Evolutionary conservation across 352 stramenopile genomes (phyloP), one percentile per base, ranked within the genome.

Genomic region (Lagenidium sp.): DNA sequence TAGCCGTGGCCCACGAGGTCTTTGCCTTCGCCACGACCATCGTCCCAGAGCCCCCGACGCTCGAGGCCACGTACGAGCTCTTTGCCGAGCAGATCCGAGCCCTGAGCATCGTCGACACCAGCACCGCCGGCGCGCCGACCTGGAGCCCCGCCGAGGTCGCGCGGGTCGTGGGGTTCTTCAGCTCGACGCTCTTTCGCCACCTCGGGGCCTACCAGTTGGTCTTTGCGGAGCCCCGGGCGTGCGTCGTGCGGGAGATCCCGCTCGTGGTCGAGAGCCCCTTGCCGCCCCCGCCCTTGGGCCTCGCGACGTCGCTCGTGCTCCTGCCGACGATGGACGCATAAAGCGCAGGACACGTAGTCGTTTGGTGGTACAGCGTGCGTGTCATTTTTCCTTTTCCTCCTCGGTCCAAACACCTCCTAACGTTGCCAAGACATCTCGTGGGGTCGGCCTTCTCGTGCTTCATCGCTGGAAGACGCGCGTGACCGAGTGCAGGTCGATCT

Each of bases 181-280:
- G 63, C 15, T 60, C 64, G 6, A 86, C 78, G 10, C 82, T 88
- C 53, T 85, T 85, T 49, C 60, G 63, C 13, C 70, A 88, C 46
- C 57, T 87, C 25, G 43, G 44, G 11, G 66, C 73, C 21, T 86
- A 84, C 41, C 78, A 91, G 36, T 54, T 50, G n/a, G 64, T 71
- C 10, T 85, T 81, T 44, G 28, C 34, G 41, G 55, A 37, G 44
- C 50, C 37, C 37, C 56, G 43, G 39, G 48, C 55, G 30, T 45
- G 53, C 22, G 37, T 81, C 36, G 54, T 63, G 31, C 45, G 51
- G 6, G 47, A 65, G 20, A 35, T 56, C 5, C 44, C 55, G 4
- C 29, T 87, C 29, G 30, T 57, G 13, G 57, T 72, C 28, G 75
- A 88, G 57, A 66, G 57, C 26, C 74, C 77, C 13, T 42, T 86